These are phyloP conservation scores for Xylariales sp. DNA, from an alignment of 2,329 filamentous ascomycete species.

Conservation along the genomic window DNA sequence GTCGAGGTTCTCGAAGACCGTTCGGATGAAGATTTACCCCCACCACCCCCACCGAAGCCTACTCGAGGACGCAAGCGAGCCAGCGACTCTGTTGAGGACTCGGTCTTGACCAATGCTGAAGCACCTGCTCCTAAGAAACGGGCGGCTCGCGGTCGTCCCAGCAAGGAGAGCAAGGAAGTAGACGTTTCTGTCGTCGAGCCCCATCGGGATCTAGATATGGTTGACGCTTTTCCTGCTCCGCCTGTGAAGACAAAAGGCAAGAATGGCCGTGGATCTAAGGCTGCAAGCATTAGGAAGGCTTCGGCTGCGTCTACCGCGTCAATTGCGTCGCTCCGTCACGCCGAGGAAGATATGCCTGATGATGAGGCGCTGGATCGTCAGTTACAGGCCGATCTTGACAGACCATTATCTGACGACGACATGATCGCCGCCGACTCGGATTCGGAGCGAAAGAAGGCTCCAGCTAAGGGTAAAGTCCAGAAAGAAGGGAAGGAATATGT, in stretches of 20 bases:
- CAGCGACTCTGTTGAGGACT: conserved; percentile 55
- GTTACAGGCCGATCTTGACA: conserved; percentile 60
- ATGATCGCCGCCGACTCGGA: conserved; percentile 42
- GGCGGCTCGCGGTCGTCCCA: conserved; percentile 46
- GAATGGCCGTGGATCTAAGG: conserved; percentile 41
- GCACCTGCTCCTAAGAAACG: conserved; percentile 56
- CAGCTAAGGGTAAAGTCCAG: conserved; percentile 28
- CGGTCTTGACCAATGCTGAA: conserved; percentile 35
- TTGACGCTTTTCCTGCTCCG: conserved; percentile 25
- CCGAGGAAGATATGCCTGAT: conserved; percentile 42
- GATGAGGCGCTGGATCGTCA: conserved; percentile 64
- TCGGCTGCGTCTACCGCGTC: conserved; percentile 46
- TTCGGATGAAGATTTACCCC: conserved; percentile 23
- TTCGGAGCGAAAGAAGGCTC: conserved; percentile 34
- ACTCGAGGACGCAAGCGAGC: conserved; percentile 57
- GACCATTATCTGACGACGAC: conserved; percentile 50
- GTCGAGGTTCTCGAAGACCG: conserved; percentile 41
- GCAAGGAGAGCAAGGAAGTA: conserved; percentile 39
- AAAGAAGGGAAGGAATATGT: conserved; percentile 23
- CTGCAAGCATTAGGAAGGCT: conserved; percentile 38
- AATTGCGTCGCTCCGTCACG: conserved; percentile 28
- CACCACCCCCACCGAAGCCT: conserved; percentile 34
- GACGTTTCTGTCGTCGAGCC: conserved; percentile 35
- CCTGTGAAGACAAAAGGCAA: conserved; percentile 33
- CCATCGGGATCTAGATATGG: conserved; percentile 35